Base-by-base conservation (phyloP, 2,329 filamentous ascomycete species). In the Kalaharituber pfeilii region DNA sequence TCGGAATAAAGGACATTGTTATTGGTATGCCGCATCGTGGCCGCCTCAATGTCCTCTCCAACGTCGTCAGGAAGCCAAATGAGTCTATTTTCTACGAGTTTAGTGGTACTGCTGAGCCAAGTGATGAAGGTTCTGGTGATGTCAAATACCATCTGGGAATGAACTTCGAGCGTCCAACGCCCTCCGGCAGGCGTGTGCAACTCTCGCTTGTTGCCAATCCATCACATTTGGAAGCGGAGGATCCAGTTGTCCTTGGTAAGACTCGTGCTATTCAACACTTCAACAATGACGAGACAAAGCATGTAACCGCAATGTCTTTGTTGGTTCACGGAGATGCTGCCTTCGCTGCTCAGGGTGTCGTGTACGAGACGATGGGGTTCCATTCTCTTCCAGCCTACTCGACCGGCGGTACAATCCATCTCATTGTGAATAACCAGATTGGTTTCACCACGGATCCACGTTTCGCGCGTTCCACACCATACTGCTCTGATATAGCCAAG, bases 41-140 rank as follows among this genome's bases (percentile, higher is more conserved):
- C 67, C 86, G 91, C 75, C 80, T 98, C 60, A 98, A 98, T 67
- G 87, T 98, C 52, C 80, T 98, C 59, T 93, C 84, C 74, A 98
- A 98, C 72, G 91, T 98, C 66, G 91, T 98, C 64, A 83, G 91
- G 67, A 98, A 98, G 74, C 89, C 91, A 65, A 98, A 98, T 71
- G 91, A 96, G 74, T 96, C 91, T 62, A 98, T 98, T 71, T 98
- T 98, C 75, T 94, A 85, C 68, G 91, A 98, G 70, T 98, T 98
- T 66, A 84, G 86, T 59, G 91, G 91, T 64, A 86, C 83, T 49
- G 74, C 84, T 22, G 86, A 86, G 67, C 85, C 86, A 53, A 84
- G 85, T 63, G 91, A 96, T 63, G 89, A 98, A 72, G 91, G 91
- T 57, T 96, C 91, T 56, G 91, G 91, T 65, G 91, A 98, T 69